Evolutionary conservation across 805 yeast species (phyloP).

Genomic region (Lipomyces kockii): DNA sequence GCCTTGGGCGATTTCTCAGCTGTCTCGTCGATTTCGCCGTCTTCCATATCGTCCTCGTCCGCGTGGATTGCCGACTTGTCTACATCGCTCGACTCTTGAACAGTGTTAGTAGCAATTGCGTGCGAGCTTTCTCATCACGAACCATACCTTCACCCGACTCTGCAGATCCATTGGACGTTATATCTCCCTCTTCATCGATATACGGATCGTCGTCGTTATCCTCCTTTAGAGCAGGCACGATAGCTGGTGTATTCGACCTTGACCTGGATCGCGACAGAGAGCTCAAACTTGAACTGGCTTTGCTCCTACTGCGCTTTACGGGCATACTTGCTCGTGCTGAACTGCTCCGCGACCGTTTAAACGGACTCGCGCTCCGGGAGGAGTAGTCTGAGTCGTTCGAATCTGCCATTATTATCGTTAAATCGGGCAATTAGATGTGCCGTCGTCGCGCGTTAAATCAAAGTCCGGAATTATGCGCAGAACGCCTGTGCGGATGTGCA

Average conservation of each 20-base stretch:
- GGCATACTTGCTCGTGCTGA: neutral
- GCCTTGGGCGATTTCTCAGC: neutral
- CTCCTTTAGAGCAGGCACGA: constrained; percentile 5
- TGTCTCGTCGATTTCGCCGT: constrained; percentile 26
- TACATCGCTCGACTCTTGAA: neutral
- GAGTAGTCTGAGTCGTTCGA: neutral
- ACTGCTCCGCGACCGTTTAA: neutral
- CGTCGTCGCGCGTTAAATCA: neutral
- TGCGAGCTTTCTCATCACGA: neutral
- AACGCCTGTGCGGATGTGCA: neutral
- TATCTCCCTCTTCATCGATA: neutral
- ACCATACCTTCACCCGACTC: neutral
- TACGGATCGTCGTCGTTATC: constrained; percentile 12
- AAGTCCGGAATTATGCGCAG: neutral
- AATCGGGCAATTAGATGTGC: neutral
- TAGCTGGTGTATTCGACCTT: neutral
- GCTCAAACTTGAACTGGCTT: neutral
- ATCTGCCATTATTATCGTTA: neutral
- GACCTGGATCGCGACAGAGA: neutral
- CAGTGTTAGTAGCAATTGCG: neutral
- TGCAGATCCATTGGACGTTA: neutral
- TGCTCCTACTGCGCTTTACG: neutral
- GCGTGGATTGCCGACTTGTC: neutral
- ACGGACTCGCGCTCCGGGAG: neutral
- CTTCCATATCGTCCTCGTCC: constrained; percentile 16